Evolutionary conservation across 2,329 filamentous ascomycete genomes (phyloP).

Genomic region (Aphanocladium album): DNA sequence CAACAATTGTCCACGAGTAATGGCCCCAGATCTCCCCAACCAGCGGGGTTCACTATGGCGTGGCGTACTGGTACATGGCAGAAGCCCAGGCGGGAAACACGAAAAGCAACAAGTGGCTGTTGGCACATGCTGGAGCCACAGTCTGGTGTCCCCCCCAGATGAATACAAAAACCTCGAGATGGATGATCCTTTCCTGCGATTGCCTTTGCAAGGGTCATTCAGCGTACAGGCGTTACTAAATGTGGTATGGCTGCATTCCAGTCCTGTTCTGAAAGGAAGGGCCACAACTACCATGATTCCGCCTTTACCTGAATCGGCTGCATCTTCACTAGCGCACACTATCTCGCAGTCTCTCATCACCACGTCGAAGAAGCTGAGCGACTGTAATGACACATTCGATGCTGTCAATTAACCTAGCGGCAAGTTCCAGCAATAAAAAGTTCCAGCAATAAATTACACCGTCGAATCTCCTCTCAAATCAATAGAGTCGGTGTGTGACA

Average conservation of each 20-base stretch:
- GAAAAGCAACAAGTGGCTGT: neutral
- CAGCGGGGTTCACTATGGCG: neutral
- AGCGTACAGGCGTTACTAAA: neutral
- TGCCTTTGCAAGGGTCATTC: neutral
- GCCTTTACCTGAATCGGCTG: neutral
- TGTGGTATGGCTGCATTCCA: neutral
- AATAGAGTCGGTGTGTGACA: neutral
- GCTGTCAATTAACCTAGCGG: no score
- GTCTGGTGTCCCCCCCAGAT: no score
- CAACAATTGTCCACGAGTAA: neutral
- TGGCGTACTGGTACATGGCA: neutral
- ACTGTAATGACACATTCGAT: neutral
- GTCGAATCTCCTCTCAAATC: no score
- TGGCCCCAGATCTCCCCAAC: slow-evolving; percentile 1
- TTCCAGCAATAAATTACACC: no score
- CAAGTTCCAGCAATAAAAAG: neutral
- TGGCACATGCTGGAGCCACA: neutral
- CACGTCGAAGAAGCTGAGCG: neutral
- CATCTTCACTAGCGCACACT: neutral
- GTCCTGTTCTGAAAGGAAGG: neutral
- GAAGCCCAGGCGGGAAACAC: neutral
- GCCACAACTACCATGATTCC: neutral
- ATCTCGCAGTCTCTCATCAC: slow-evolving; percentile 5
- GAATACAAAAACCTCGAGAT: no score
- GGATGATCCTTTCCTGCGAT: neutral